Evolutionary conservation across 805 yeast genomes (phyloP), one percentile per base, ranked within the genome.

Genomic region (Zygoascus ofunaensis): DNA sequence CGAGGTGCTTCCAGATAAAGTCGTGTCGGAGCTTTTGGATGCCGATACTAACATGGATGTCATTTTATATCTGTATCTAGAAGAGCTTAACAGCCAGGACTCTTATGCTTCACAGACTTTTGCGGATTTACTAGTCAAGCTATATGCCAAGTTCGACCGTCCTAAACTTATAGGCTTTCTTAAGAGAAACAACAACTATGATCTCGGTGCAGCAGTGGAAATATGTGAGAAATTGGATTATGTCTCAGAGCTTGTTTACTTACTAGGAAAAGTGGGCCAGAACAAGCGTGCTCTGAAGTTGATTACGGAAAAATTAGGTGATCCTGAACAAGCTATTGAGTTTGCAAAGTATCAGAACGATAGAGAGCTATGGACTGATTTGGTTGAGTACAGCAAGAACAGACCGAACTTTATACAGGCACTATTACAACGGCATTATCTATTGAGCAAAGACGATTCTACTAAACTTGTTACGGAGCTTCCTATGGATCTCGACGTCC

Each of bases 221-320:
- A 59, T 81, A 1, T 85, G 94, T 55, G 78, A 79, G 48, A 47
- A 58, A 8, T 65, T 70, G 19, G 70, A 70, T 1, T 70, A 73
- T 34, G 71, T 70, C 34, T 77, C 80, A 34, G 97, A 90, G 55
- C 68, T 87, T 34, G 94, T 92, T 0, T 87, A 77, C 55, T 62
- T 92, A 24, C 71, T 86, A 49, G 94, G 95, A 3, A 77, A 78
- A 54, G 79, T 84, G 21, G 97, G 98, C 1, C 83, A 84, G 52
- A 77, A 80, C 45, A 73, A 72, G 49, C 74, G 77, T 49, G 97
- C 97, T 0, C 64, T 90, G 54, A 73, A 70, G 46, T 66, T 92
- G 36, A 87, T 92, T 14, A 78, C 87, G 34, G 82, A 84, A 50
- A 74, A 84, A 53, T 64, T 89, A 42, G 72, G 80, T 44, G 92